Conservation (phyloP, 1,284 basidiomycete genomes). For the Paramarasmius palmivorus region DNA sequence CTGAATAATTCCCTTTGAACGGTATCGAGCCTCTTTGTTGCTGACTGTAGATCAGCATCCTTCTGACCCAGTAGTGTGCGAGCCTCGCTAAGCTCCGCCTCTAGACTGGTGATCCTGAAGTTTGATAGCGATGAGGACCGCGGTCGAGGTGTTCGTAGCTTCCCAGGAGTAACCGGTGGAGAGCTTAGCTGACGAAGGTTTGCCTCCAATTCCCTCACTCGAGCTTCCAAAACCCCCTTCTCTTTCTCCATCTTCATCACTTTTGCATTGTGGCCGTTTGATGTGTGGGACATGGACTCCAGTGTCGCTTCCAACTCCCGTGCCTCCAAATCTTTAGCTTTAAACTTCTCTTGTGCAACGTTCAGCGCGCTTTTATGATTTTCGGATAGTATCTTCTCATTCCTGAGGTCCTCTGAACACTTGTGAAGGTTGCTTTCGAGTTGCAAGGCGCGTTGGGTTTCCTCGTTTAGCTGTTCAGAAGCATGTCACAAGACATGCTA, state of each 20-base stretch:
- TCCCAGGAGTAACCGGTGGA: constrained; percentile 25
- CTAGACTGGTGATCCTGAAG: constrained; percentile 46
- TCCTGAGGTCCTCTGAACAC: constrained; percentile 53
- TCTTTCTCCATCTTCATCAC: constrained; percentile 53
- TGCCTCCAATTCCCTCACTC: constrained; percentile 56
- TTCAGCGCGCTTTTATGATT: constrained; percentile 54
- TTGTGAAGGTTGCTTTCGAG: constrained; percentile 53
- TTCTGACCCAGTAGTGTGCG: constrained; percentile 42
- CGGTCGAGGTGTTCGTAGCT: constrained; percentile 32
- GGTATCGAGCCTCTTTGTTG: constrained; percentile 47
- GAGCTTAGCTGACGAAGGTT: constrained; percentile 37
- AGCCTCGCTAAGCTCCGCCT: constrained; percentile 53
- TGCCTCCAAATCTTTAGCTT: constrained; percentile 46
- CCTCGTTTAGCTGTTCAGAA: constrained; percentile 50
- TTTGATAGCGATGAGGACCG: constrained; percentile 53
- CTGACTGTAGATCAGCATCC: constrained; percentile 40
- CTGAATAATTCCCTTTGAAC: constrained; percentile 49
- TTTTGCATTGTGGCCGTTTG: constrained; percentile 44
- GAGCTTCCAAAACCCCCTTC: constrained; percentile 51
- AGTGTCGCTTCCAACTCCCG: constrained; percentile 59
- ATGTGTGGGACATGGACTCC: constrained; percentile 56
- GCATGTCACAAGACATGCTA: constrained; percentile 11
- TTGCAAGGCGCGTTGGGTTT: constrained; percentile 54
- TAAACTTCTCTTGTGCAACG: constrained; percentile 50
- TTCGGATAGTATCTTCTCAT: constrained; percentile 52